These are phyloP conservation scores for Hawksworthiomyces lignivorus DNA, from an alignment of 2,329 filamentous ascomycete genomes.

Conservation along the genomic window DNA sequence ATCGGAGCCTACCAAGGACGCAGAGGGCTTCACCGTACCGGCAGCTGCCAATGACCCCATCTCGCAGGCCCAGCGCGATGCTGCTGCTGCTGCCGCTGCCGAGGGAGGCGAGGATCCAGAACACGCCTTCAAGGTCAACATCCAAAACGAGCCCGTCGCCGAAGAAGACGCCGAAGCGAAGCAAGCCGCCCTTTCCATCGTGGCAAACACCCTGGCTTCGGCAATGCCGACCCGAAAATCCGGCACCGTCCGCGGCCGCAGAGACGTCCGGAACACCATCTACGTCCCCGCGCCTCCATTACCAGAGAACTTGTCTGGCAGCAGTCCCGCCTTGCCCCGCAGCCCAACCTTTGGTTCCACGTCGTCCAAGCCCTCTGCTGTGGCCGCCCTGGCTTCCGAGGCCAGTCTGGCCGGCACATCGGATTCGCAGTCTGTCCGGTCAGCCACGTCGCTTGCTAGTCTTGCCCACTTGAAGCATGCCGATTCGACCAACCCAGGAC, in stretches of 20 bases:
- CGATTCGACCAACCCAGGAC: conserved; percentile 68
- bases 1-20: conserved; percentile 49
- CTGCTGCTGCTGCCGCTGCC: conserved; percentile 27
- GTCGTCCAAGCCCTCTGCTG: conserved; percentile 36
- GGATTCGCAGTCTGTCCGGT: conserved; percentile 87
- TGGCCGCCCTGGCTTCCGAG: conserved; percentile 55
- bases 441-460: conserved; percentile 69
- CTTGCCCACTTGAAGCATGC: conserved; percentile 68
- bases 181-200: conserved; percentile 64
- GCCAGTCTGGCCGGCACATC: conserved; percentile 53
- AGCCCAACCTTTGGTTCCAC: conserved; percentile 23
- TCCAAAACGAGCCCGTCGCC: conserved; percentile 67
- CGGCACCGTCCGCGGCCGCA: conserved; percentile 75
- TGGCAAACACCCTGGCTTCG: conserved; percentile 63
- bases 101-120: conserved; percentile 47
- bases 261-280: conserved; percentile 87
- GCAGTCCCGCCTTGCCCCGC: conserved; percentile 15
- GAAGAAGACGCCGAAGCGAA: conserved; percentile 71
- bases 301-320: conserved; percentile 25
- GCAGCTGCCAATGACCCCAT: conserved; percentile 56
- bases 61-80: conserved; percentile 64
- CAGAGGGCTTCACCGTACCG: conserved; percentile 71
- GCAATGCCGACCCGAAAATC: conserved; percentile 59
- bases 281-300: conserved; percentile 58
- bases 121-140: conserved; percentile 72